Base-by-base conservation (phyloP, 208 protist genomes). In the Trypanosoma boissoni region DNA sequence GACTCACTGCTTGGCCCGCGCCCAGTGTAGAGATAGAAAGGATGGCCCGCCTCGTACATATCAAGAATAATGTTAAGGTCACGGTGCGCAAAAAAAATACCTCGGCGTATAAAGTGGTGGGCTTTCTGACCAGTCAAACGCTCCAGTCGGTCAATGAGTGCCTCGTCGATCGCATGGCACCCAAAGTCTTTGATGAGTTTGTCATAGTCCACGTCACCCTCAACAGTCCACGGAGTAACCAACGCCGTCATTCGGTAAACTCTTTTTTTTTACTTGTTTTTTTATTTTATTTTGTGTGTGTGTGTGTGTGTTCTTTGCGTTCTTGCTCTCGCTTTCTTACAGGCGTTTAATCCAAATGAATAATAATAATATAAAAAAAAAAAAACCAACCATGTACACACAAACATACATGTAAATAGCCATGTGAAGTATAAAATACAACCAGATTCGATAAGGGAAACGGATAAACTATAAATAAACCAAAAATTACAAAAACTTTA, bases 1-100 rank as follows among this genome's bases (percentile, higher is more conserved):
- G 95, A 88, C 49, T 98, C 97, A 46, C 85, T 97, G 41, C 92
- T 98, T 21, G 99, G 99, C 1, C 99, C 97, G 31, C 99, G 87
- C 23, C 99, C 99, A 2, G 99, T 99, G 88, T 99, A 99, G 14
- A 99, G 79, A 74, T 99, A 99, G 56, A 99, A 99, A 1, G 96
- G 94, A 67, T 98, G 64, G 1, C 94, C 96, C 42, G 75, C 68
- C 85, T 99, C 98, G 56, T 98, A 96, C 34, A 86, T 59, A 78
- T 99, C 95, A 9, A 99, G 83, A 26, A 99, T 73, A n/a, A 86
- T 55, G 36, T 98, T 75, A 36, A 99, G 76, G 66, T 99, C 98
- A 55, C 98, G 80, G 73, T 99, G 98, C 7, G 97, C 99, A 68
- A 99, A 99, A 68, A 99, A 99, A 42, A 99, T 93, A 45, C 93